Evolutionary conservation across 352 stramenopile genomes (phyloP).

Genomic region (Blastocystis hominis): DNA sequence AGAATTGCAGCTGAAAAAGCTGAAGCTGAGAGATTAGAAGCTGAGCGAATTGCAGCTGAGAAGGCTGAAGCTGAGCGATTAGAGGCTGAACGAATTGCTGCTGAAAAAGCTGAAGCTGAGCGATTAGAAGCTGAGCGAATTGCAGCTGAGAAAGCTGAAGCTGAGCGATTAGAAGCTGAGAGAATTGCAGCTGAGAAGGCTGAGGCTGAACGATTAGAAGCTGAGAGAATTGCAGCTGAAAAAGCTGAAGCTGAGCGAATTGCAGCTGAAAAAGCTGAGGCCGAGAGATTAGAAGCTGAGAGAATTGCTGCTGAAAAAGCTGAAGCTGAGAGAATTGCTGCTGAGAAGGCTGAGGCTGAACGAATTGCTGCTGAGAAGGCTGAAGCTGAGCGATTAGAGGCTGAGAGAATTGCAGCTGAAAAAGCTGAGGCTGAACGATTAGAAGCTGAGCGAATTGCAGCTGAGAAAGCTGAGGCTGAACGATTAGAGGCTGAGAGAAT

Average conservation of each 20-base stretch:
- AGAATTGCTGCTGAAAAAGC: slow-evolving; percentile 1
- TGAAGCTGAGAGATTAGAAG: background rate
- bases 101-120: background rate
- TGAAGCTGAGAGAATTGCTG: background rate
- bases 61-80: background rate
- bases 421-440: background rate
- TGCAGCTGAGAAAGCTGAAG: background rate
- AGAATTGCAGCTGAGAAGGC: background rate
- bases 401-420: background rate
- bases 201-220: background rate
- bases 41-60: background rate
- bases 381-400: background rate
- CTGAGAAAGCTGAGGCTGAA: background rate
- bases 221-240: background rate
- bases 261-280: background rate
- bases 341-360: slow-evolving; percentile 2
- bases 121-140: background rate
- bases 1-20: background rate
- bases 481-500: background rate
- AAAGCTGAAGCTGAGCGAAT: background rate
- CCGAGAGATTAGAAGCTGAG: background rate
- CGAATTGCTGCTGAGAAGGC: slow-evolving; percentile 3
- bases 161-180: background rate
- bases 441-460: background rate
- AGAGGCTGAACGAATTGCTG: background rate